A percentile compares a stretch with the other conserved stretches of the same genome.
These are phyloP conservation scores for Rhizopus arrhizus DNA, from an alignment of 371 early-diverging fungal genomes.

Conservation along the genomic window DNA sequence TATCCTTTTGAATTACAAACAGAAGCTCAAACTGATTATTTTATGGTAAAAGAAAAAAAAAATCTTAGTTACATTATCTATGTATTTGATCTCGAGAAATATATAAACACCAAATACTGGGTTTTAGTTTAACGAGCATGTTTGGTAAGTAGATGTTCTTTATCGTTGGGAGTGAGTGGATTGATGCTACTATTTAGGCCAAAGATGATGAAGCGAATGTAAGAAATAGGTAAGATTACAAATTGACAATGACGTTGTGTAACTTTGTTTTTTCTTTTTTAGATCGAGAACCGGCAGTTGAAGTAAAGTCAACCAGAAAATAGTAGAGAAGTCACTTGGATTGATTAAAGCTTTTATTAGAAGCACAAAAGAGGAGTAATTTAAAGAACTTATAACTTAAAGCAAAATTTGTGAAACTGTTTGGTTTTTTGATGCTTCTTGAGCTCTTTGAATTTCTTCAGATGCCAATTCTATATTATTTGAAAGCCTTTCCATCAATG, in stretches of 20 bases:
- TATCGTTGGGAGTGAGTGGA: conserved; percentile 50
- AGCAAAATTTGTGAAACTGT: neutral
- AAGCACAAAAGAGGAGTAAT: neutral
- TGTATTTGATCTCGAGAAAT: neutral
- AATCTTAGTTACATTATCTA: neutral
- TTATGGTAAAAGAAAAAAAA: conserved; percentile 33
- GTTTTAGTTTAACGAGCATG: conserved; percentile 46
- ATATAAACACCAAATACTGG: conserved; percentile 43
- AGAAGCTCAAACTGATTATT: conserved; percentile 50
- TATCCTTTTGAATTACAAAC: conserved; percentile 49
- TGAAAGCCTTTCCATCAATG: conserved; percentile 1
- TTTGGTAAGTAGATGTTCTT: conserved; percentile 58
- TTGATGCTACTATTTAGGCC: conserved; percentile 53
- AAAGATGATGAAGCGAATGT: conserved; percentile 40
- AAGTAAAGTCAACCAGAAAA: conserved; percentile 37
- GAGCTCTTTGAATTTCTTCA: neutral
- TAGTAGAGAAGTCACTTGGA: neutral
- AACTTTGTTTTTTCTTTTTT: neutral
- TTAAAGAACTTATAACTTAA: neutral
- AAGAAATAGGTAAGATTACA: conserved; percentile 38
- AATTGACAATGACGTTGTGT: neutral
- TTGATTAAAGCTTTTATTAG: neutral
- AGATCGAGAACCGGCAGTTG: conserved; percentile 35
- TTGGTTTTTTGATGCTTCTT: neutral
- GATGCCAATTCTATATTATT: neutral